Evolutionary conservation across 768 basidiomycete species (phyloP).

Genomic region (Boletus rubescentipes): DNA sequence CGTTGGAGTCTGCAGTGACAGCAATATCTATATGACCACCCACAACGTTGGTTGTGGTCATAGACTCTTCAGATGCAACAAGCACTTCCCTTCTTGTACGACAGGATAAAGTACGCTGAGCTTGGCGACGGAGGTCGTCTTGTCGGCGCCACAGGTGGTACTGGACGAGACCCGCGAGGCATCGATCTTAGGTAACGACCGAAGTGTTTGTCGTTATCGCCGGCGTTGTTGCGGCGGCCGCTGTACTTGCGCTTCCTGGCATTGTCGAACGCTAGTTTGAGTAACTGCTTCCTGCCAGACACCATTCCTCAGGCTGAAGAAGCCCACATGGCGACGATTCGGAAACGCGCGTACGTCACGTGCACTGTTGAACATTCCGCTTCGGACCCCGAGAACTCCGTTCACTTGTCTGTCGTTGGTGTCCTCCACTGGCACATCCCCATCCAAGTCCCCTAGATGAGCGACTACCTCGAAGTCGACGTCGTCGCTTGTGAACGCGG

Average conservation of each 20-base stretch:
- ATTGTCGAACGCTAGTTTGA: constrained; percentile 6
- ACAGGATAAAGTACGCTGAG: constrained; percentile 54
- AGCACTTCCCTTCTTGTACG: constrained; percentile 56
- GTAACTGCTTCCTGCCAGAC: constrained; percentile 6
- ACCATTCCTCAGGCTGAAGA: not conserved
- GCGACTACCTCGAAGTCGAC: constrained; percentile 52
- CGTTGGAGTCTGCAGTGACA: constrained; percentile 51
- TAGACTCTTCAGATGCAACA: not conserved
- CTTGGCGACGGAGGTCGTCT: constrained; percentile 34
- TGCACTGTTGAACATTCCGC: constrained; percentile 21
- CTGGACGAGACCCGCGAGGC: constrained; percentile 28
- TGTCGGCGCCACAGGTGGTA: constrained; percentile 30
- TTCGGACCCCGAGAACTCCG: not conserved
- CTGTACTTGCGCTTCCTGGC: constrained; percentile 27
- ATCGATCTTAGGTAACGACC: constrained; percentile 18
- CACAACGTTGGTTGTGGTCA: constrained; percentile 33
- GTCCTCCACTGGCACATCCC: constrained; percentile 71
- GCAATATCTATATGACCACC: constrained; percentile 54
- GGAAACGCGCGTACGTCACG: constrained; percentile 23
- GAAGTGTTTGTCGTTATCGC: not conserved
- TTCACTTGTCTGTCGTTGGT: constrained; percentile 44
- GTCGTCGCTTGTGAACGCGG: constrained; percentile 61
- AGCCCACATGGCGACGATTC: constrained; percentile 12
- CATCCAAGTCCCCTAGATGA: constrained; percentile 40
- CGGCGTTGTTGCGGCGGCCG: not conserved